Conservation (phyloP, 2,329 filamentous ascomycete genomes). For the Boeremia exigua region DNA sequence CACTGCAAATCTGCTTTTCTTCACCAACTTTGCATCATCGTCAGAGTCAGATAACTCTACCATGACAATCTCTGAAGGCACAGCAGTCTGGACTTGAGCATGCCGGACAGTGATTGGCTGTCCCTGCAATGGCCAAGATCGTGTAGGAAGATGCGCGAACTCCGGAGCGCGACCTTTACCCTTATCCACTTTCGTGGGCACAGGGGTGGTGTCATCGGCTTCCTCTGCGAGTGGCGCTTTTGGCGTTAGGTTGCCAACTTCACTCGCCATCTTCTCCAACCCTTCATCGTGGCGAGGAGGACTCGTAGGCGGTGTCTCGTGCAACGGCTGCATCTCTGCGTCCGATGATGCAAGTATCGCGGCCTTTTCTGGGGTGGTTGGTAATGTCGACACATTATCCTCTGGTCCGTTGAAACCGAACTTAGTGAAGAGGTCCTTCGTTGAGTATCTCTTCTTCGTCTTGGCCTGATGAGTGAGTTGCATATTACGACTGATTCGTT, state of each 20-base stretch:
- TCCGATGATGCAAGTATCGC: conserved; percentile 68
- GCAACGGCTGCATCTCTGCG: conserved; percentile 47
- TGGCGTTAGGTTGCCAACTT: conserved; percentile 1
- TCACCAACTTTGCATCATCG: conserved; percentile 67
- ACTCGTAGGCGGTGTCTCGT: conserved; percentile 54
- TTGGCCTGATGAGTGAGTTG: conserved; percentile 88
- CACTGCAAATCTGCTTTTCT: conserved; percentile 53
- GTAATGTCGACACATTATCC: conserved; percentile 13
- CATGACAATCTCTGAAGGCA: conserved; percentile 21
- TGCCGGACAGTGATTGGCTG: conserved; percentile 22
- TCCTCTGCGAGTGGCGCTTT: conserved; percentile 5
- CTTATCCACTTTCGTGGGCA: conserved; percentile 56
- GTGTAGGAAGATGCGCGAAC: conserved; percentile 42
- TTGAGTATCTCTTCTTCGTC: conserved; percentile 86
- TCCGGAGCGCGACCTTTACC: conserved; percentile 65
- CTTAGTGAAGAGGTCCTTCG: conserved; percentile 78
- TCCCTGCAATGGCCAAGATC: conserved; percentile 28
- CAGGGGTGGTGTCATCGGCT: conserved; percentile 7
- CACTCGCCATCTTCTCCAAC: conserved; percentile 7
- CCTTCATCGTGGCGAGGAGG: conserved; percentile 41
- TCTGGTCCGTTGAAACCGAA: conserved; percentile 72
- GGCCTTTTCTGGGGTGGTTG: conserved; percentile 48
- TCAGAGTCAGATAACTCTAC: conserved; percentile 58
- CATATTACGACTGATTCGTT: conserved; percentile 86
- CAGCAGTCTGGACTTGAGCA: conserved; percentile 16